Evolutionary conservation across 768 basidiomycete species (phyloP).

Genomic region (Rhizopogon rudus): DNA sequence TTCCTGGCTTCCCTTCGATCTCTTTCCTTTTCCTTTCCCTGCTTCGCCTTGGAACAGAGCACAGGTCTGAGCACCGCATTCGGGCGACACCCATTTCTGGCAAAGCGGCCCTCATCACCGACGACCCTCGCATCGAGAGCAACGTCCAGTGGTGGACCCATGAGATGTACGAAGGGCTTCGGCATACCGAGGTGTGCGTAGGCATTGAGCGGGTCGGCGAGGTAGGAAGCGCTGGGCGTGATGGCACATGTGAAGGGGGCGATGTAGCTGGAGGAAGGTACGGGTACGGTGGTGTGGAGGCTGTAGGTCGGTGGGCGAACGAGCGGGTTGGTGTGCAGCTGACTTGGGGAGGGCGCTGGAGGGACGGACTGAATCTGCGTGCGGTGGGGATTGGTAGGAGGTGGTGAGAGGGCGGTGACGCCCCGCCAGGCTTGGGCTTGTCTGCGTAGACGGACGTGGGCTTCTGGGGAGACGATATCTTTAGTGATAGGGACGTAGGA

Average conservation of each 20-base stretch:
- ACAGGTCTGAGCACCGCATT: conserved; percentile 43
- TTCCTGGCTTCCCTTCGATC: conserved; percentile 6
- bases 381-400: conserved; percentile 11
- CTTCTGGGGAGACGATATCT: conserved; percentile 39
- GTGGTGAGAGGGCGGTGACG: conserved; percentile 47
- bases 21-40: conserved; percentile 11
- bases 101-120: conserved; percentile 59
- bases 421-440: conserved; percentile 66
- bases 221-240: conserved; percentile 62
- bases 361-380: conserved; percentile 26
- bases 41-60: conserved; percentile 26
- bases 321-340: conserved; percentile 27
- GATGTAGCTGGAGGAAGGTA: conserved; percentile 53
- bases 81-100: conserved; percentile 50
- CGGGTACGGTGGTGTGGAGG: conserved; percentile 56
- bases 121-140: conserved; percentile 76
- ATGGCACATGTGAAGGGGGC: conserved; percentile 62
- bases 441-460: conserved; percentile 47
- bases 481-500: conserved; percentile 41
- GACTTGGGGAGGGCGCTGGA: conserved; percentile 15
- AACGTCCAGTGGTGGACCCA: conserved; percentile 73
- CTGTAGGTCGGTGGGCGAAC: conserved; percentile 57
- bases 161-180: conserved; percentile 75
- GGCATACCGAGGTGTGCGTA: conserved; percentile 80
- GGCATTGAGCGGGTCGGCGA: conserved; percentile 79